Evolutionary conservation across 2,329 filamentous ascomycete species (phyloP).

Genomic region (Penicillium sp.): DNA sequence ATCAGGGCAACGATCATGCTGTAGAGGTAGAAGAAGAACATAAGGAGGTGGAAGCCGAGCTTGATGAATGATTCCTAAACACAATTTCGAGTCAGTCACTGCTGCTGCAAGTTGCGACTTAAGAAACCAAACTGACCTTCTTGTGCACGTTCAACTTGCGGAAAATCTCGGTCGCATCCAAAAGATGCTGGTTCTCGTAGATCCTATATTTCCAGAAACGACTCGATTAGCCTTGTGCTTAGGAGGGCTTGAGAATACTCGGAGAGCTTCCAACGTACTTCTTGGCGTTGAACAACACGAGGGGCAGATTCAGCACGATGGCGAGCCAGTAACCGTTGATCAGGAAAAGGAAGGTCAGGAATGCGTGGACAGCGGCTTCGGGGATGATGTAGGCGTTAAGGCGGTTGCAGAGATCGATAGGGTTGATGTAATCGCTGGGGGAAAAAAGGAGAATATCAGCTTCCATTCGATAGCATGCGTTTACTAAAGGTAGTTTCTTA

Average conservation of each 20-base stretch:
- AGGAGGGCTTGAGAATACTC: neutral
- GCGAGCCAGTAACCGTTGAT: conserved; percentile 99
- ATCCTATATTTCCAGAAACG: conserved; percentile 61
- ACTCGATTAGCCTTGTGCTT: conserved; percentile 23
- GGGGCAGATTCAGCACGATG: conserved; percentile 84
- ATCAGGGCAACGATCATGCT: conserved; percentile 98
- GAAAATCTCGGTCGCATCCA: conserved; percentile 99
- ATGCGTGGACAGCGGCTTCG: conserved; percentile 94
- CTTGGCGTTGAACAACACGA: conserved; percentile 92
- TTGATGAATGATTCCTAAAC: conserved; percentile 97
- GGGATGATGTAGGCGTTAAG: conserved; percentile 99
- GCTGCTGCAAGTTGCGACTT: neutral
- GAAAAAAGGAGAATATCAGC: conserved; percentile 17
- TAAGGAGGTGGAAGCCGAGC: conserved; percentile 95
- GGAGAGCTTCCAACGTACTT: conserved; percentile 65
- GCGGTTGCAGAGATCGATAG: conserved; percentile 99
- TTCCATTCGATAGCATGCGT: conserved; percentile 3
- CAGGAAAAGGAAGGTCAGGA: conserved; percentile 91
- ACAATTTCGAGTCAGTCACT: conserved; percentile 8
- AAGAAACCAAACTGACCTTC: conserved; percentile 61
- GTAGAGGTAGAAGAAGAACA: conserved; percentile 99
- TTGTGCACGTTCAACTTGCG: conserved; percentile 98
- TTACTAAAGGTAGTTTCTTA: neutral
- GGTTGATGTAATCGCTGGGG: conserved; percentile 95
- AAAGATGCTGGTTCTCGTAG: conserved; percentile 90